These are phyloP conservation scores for Mycena haematopus DNA, from an alignment of 768 basidiomycete genomes.

Conservation along the genomic window DNA sequence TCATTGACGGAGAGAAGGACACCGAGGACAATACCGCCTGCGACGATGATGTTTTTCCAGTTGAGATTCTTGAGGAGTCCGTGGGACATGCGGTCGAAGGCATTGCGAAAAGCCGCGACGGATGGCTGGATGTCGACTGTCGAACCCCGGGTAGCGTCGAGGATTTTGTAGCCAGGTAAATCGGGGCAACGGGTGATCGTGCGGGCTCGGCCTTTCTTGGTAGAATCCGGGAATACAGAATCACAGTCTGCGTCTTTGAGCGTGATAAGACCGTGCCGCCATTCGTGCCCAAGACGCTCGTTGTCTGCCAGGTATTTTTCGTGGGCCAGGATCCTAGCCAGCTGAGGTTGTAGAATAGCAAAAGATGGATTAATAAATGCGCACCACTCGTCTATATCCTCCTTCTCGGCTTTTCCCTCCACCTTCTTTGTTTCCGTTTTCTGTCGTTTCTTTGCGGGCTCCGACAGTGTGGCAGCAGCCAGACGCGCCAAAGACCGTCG, in stretches of 20 bases:
- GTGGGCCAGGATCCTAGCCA: slow-evolving; percentile 1
- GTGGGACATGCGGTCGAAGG: slow-evolving; percentile 10
- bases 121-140: slow-evolving; percentile 7
- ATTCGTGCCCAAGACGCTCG: slow-evolving; percentile 5
- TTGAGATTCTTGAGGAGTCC: slow-evolving; percentile 10
- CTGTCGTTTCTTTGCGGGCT: background rate
- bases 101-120: background rate
- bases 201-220: background rate
- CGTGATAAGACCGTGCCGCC: slow-evolving; percentile 5
- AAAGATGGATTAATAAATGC: background rate
- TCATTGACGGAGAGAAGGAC: slow-evolving; percentile 5
- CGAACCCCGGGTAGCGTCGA: background rate
- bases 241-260: background rate
- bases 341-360: background rate
- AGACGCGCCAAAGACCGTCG: background rate
- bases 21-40: slow-evolving; percentile 16
- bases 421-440: background rate
- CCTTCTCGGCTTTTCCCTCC: background rate
- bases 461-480: background rate
- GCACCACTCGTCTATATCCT: slow-evolving; percentile 13
- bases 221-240: slow-evolving; percentile 3
- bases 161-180: slow-evolving; percentile 1
- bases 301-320: slow-evolving; percentile 9
- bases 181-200: background rate
- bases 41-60: slow-evolving; percentile 8